phyloP scores from a whole-genome alignment of 208 protist genomes.

The Acanthamoeba rhysodes region DNA sequence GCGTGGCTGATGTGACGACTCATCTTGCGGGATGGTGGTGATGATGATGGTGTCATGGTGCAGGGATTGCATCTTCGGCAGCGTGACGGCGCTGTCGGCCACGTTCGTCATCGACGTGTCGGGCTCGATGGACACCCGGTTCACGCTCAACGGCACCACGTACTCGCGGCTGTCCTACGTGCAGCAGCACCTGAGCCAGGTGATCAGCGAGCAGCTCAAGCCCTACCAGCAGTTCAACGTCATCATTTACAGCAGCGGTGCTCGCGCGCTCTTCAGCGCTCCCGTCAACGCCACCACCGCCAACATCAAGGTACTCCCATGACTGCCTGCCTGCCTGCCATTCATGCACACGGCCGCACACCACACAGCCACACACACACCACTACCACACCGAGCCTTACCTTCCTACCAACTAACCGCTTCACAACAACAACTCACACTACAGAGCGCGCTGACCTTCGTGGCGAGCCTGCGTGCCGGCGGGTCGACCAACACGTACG shows the following conservation, averaged over 20 bases:
- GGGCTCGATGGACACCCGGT: not conserved
- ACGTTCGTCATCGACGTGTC: not conserved
- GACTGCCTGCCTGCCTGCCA: too few species aligned
- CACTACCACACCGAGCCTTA: too few species aligned
- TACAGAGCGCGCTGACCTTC: not conserved
- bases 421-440: too few species aligned
- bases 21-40: not conserved
- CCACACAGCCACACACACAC: too few species aligned
- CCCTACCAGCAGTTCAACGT: conserved; percentile 14
- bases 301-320: not conserved
- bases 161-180: not conserved
- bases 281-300: not conserved
- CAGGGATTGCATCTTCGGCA: not conserved
- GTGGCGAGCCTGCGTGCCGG: not conserved
- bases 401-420: too few species aligned
- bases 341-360: too few species aligned
- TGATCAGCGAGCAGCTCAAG: not conserved
- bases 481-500: not conserved
- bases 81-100: not conserved
- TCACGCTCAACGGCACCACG: not conserved
- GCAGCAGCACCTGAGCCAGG: not conserved
- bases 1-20: too few species aligned
- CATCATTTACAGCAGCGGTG: not conserved
- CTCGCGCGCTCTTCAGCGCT: not conserved
- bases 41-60: not conserved